These are phyloP conservation scores for Penicillium fuscoglaucum DNA, from an alignment of 2,329 filamentous ascomycete genomes.

Conservation along the genomic window DNA sequence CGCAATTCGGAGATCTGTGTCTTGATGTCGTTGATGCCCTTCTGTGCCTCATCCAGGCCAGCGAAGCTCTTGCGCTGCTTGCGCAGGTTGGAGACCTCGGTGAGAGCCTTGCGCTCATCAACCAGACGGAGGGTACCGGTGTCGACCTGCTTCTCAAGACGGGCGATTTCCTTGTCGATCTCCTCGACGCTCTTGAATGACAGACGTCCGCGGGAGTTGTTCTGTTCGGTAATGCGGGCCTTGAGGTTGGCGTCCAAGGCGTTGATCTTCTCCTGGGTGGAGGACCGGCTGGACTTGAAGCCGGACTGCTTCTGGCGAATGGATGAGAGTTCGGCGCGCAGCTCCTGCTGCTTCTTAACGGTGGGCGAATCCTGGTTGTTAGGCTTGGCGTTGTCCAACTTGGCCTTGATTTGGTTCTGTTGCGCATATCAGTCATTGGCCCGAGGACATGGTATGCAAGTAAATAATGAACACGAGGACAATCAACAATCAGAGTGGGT, in stretches of 20 bases:
- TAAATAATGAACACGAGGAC: conserved; percentile 6
- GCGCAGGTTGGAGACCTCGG: conserved; percentile 77
- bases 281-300: conserved; percentile 77
- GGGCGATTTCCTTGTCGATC: conserved; percentile 76
- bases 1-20: conserved; percentile 84
- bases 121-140: conserved; percentile 90
- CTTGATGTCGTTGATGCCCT: conserved; percentile 84
- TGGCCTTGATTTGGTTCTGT: conserved; percentile 82
- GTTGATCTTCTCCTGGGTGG: conserved; percentile 87
- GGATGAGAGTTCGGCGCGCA: conserved; percentile 75
- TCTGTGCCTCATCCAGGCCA: conserved; percentile 79
- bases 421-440: conserved; percentile 41
- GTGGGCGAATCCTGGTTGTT: conserved; percentile 79
- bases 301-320: conserved; percentile 86
- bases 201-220: conserved; percentile 76
- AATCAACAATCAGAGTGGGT: conserved; percentile 6
- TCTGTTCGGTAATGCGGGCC: conserved; percentile 80
- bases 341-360: conserved; percentile 80
- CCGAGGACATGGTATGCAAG: conserved; percentile 3
- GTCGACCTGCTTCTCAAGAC: conserved; percentile 82
- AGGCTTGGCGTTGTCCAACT: conserved; percentile 79
- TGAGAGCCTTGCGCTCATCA: conserved; percentile 91
- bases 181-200: conserved; percentile 86
- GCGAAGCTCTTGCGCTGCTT: conserved; percentile 91
- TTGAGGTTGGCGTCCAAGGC: conserved; percentile 86